Evolutionary conservation across 176 grass and related monocot species (phyloP), one percentile per base, ranked within the genome.

Genomic region (Bromus sterilis): DNA sequence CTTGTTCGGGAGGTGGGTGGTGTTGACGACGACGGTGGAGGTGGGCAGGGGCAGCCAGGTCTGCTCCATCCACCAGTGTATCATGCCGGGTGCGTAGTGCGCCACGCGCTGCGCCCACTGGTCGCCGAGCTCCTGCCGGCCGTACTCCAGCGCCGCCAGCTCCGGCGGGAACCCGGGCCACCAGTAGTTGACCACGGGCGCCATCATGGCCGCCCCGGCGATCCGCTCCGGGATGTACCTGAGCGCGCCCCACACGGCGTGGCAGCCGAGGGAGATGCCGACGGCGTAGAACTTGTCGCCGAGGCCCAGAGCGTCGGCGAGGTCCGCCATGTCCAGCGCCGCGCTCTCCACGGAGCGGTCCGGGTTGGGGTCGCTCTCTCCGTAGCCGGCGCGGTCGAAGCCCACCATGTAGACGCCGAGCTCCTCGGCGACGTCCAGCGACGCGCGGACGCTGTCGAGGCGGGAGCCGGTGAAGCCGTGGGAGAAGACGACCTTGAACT

Each of bases 61-160:
- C 75, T 97, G 94, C 57, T 87, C 84, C 94, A 93, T 97, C 89
- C 91, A 97, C 94, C 91, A 97, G 57, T 93, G 94, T 70, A 97
- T 91, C 37, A 91, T 18, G 7, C 46, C 80, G 0, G 94, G 94
- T 9, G 91, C 89, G 57, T 97, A 86, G 84, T 97, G 90, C 13
- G 91, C 60, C 7, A 97, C 89, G 7, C 94, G 84, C 53, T 91
- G 80, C 3, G 94, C 91, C 89, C 91, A 97, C 43, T 93, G 91
- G 66, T 97, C 94, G 39, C 94, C 94, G 25, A 61, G 34, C 36
- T 87, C 43, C 64, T 93, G 91, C 44, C 74, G 72, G 37, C 30
- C 82, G 84, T 93, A 93, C n/a, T 44, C 74, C 55, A 57, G 74
- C 9, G 56, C 75, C 5, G 89, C 81, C 4, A 81, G n/a, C 32